Conservation (phyloP, 495 filamentous ascomycete genomes). For the Polyplosphaeria fusca region DNA sequence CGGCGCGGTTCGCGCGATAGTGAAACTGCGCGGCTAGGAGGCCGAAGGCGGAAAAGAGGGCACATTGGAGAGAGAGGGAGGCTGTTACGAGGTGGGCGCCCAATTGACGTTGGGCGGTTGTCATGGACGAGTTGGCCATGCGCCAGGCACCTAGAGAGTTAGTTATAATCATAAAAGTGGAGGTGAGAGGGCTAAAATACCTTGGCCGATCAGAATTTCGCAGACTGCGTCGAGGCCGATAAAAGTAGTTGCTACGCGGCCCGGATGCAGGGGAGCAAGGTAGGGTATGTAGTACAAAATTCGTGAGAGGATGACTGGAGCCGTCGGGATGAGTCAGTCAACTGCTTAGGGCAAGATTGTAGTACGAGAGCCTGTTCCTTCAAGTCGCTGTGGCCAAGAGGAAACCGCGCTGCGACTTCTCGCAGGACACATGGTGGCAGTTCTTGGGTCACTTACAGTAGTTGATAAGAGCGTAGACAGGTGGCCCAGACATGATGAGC, state of each 20-base stretch:
- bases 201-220: conserved; percentile 66
- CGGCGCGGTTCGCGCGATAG: conserved; percentile 51
- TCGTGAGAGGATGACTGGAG: conserved; percentile 70
- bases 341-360: no score
- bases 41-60: conserved; percentile 61
- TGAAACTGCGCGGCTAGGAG: conserved; percentile 59
- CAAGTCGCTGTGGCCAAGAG: no score
- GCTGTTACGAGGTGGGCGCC: conserved; percentile 63
- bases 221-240: conserved; percentile 59
- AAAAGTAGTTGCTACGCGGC: conserved; percentile 74
- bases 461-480: conserved; percentile 69
- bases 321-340: no score
- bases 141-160: no score
- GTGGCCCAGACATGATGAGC: conserved; percentile 43
- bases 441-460: no score
- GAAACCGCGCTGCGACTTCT: no score
- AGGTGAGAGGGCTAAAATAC: no score
- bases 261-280: conserved; percentile 72
- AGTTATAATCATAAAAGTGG: no score
- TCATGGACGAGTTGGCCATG: conserved; percentile 50
- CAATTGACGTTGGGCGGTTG: conserved; percentile 46
- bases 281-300: conserved; percentile 78
- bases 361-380: no score
- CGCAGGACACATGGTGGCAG: no score
- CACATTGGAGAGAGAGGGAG: conserved; percentile 64